Percentiles rank a stretch among this genome's conserved stretches.
phyloP scores from a whole-genome alignment of 2,329 filamentous ascomycete genomes.

The Calonectria fujianensis region DNA sequence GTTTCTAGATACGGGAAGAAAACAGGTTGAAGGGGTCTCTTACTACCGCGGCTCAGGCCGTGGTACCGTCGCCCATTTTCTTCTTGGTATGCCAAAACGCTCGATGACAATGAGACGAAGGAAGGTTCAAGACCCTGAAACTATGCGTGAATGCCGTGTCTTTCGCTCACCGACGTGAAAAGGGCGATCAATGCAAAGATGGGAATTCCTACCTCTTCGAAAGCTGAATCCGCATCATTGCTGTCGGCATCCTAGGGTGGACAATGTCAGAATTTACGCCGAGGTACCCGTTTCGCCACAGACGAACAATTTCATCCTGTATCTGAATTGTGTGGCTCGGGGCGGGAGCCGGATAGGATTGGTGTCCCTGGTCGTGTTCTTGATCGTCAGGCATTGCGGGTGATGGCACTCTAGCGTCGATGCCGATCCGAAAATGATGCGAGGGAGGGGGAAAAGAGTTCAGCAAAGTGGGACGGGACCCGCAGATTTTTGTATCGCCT shows the following conservation, averaged over 20 bases:
- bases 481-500: constrained; percentile 8
- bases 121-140: background rate
- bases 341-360: background rate
- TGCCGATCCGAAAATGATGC: constrained; percentile 6
- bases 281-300: too few species aligned
- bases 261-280: background rate
- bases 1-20: too few species aligned
- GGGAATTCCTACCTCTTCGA: constrained; percentile 11
- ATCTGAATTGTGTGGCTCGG: constrained; percentile 14
- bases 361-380: background rate
- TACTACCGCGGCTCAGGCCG: constrained; percentile 8
- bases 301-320: constrained; percentile 6
- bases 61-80: constrained; percentile 14
- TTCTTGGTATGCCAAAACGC: background rate
- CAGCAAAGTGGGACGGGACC: constrained; percentile 8
- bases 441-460: constrained; percentile 8
- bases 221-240: constrained; percentile 9
- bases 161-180: background rate
- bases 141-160: background rate
- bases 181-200: background rate
- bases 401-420: background rate
- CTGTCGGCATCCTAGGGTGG: background rate
- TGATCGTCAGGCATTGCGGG: constrained; percentile 6
- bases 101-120: constrained; percentile 10
- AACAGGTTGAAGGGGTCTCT: background rate